Evolutionary conservation across 2,329 filamentous ascomycete species (phyloP).

Genomic region (Arthrinium phaeospermum): DNA sequence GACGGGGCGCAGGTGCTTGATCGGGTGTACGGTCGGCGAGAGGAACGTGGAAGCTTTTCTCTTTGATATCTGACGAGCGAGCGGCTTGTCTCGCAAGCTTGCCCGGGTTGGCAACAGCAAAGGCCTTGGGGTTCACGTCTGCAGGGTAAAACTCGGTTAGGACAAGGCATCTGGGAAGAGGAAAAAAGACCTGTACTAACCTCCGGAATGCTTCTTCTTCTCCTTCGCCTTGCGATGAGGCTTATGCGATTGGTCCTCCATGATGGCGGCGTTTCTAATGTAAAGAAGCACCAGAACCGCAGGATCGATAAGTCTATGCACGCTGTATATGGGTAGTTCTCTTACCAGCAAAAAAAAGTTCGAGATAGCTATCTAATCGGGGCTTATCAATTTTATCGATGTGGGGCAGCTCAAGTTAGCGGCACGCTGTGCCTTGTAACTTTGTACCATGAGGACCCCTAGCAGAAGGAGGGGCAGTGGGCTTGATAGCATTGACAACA

Average conservation of each 20-base stretch:
- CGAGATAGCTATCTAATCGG: constrained; percentile 6
- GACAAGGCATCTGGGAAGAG: background rate
- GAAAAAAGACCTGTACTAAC: constrained; percentile 41
- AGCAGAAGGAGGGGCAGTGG: background rate
- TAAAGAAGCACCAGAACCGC: constrained; percentile 15
- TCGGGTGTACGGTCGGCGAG: constrained; percentile 95
- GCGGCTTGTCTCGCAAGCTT: constrained; percentile 23
- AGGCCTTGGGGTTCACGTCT: constrained; percentile 84
- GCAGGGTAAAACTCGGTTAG: constrained; percentile 21
- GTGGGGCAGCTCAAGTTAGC: background rate
- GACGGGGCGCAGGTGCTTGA: constrained; percentile 82
- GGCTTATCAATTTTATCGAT: background rate
- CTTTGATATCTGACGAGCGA: constrained; percentile 60
- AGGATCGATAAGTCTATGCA: constrained; percentile 4
- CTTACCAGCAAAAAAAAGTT: constrained; percentile 18
- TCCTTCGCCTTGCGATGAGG: constrained; percentile 87
- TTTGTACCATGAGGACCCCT: background rate
- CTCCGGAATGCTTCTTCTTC: constrained; percentile 77
- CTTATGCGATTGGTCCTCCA: constrained; percentile 82
- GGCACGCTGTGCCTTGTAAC: background rate
- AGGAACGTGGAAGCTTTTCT: constrained; percentile 94
- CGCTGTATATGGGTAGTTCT: background rate
- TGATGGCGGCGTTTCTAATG: constrained; percentile 8
- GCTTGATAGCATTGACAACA: background rate
- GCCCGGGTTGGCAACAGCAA: constrained; percentile 23